Percentiles rank a stretch among this genome's conserved stretches.
phyloP scores from a whole-genome alignment of 2,329 filamentous ascomycete species.

The Daldinia sp. region DNA sequence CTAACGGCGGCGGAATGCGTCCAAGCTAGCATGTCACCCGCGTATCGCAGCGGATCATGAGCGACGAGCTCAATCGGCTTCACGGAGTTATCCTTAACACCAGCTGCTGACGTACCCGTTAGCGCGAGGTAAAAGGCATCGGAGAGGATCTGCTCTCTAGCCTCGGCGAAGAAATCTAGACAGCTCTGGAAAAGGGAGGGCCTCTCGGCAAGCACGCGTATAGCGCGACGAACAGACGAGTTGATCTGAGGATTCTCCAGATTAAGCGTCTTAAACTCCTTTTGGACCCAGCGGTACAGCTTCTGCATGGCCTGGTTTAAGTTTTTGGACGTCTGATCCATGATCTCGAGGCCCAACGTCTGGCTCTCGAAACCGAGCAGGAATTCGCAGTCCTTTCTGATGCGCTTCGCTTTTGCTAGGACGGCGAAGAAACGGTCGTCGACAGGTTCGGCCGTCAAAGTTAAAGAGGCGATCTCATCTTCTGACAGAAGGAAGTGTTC shows the following conservation, averaged over 20 bases:
- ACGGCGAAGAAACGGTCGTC: slow-evolving; percentile 86
- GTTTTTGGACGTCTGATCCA: slow-evolving; percentile 89
- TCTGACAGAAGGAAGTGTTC: slow-evolving; percentile 87
- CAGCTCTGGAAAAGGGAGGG: slow-evolving; percentile 94
- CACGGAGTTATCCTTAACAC: slow-evolving; percentile 69
- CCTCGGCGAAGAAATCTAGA: slow-evolving; percentile 91
- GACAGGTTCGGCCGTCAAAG: slow-evolving; percentile 82
- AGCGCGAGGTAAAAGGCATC: slow-evolving; percentile 91
- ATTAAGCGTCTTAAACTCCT: slow-evolving; percentile 91
- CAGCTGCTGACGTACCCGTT: slow-evolving; percentile 75
- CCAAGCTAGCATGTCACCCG: slow-evolving; percentile 98
- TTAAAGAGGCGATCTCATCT: slow-evolving; percentile 80
- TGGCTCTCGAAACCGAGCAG: slow-evolving; percentile 92
- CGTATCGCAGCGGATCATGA: slow-evolving; percentile 90
- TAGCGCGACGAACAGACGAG: slow-evolving; percentile 81
- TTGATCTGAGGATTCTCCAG: slow-evolving; percentile 95
- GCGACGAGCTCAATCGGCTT: slow-evolving; percentile 96
- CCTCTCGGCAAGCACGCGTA: slow-evolving; percentile 88
- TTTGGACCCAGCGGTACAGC: slow-evolving; percentile 93
- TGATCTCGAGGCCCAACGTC: slow-evolving; percentile 86
- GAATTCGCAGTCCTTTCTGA: slow-evolving; percentile 89
- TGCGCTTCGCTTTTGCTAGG: slow-evolving; percentile 83
- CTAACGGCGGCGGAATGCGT: slow-evolving; percentile 93
- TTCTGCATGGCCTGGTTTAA: slow-evolving; percentile 94
- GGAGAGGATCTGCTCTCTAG: slow-evolving; percentile 85